Percentiles rank a stretch among this genome's conserved stretches.
Conservation (phyloP, 2,329 filamentous ascomycete species). For the Trematosphaeria pertusa region DNA sequence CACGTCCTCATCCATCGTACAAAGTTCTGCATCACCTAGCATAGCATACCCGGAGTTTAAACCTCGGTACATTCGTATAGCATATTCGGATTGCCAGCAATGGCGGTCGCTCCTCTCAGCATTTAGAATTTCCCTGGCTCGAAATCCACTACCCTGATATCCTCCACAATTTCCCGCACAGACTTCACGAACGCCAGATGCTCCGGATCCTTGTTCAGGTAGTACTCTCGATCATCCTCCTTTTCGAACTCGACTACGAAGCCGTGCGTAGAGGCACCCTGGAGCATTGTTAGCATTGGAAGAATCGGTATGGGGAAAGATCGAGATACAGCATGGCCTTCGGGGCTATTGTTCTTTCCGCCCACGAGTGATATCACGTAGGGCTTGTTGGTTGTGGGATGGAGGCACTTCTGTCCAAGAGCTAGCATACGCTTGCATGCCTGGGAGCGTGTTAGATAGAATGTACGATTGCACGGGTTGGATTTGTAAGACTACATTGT, state of each 20-base stretch:
- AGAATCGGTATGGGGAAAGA: background rate
- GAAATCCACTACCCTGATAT: slow-evolving; percentile 68
- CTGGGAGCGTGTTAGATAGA: slow-evolving; percentile 46
- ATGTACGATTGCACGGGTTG: slow-evolving; percentile 2
- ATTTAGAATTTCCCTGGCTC: slow-evolving; percentile 57
- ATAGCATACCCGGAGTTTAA: slow-evolving; percentile 34
- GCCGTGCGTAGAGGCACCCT: slow-evolving; percentile 70
- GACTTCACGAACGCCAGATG: slow-evolving; percentile 67
- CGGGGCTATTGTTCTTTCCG: slow-evolving; percentile 67
- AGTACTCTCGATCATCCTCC: slow-evolving; percentile 71
- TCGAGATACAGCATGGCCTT: slow-evolving; percentile 64
- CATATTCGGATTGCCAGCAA: too few relatives aligned
- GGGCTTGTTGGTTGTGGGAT: slow-evolving; percentile 63
- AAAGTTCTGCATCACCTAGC: slow-evolving; percentile 38
- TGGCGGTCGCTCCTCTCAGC: background rate
- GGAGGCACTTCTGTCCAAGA: slow-evolving; percentile 65
- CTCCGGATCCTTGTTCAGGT: slow-evolving; percentile 68
- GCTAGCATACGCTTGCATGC: slow-evolving; percentile 63
- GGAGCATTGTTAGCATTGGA: background rate
- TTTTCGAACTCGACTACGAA: slow-evolving; percentile 73
- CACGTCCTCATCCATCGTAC: slow-evolving; percentile 16
- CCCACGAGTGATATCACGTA: slow-evolving; percentile 68
- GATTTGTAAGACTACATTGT: slow-evolving; percentile 63
- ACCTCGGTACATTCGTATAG: slow-evolving; percentile 18
- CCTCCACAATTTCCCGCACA: slow-evolving; percentile 57